Base-by-base conservation (phyloP, 495 filamentous ascomycete species). In the Penicillium roqueforti region DNA sequence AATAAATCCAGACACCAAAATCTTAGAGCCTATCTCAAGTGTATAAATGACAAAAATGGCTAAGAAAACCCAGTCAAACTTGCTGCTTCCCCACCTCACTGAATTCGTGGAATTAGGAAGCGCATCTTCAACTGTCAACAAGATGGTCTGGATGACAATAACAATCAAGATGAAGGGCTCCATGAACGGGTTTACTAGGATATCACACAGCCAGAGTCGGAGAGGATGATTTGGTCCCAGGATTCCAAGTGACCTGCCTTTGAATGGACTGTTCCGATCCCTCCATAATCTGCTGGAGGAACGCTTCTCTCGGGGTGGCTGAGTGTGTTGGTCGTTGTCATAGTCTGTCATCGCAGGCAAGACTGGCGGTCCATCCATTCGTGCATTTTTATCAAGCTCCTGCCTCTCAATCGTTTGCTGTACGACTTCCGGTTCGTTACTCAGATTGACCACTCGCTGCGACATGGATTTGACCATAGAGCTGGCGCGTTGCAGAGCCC, bases 401-500 rank as follows among this genome's bases (percentile, higher is more conserved):
- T 90, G 83, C 54, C 87, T 78, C 47, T 82, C 75, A 25, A 87
- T 79, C n/a, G 80, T 81, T 56, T 90, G 85, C 57, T 92, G 89
- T 18, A 93, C 79, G 32, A 89, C 73, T 57, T 87, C 83, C 7
- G 85, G 81, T 59, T 97, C 91, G 63, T 93, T 95, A 73, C 92
- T 95, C 53, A 99, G 77, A 66, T 96, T 97, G 62, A 97, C 93
- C 52, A 99, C 91, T 69, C 93, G 91, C 71, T 96, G 91, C 18
- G 95, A 97, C 84, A 97, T 95, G 59, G 91, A 91, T 59, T 91
- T 87, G 70, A 99, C 86, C 62, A 97, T 93, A 4, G 92, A 95
- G 29, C 91, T 88, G 50, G 93, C 89, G 59, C 89, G 77, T 19
- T 80, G 79, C 49, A 95, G 68, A 32, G 90, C 84, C 38, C 86